Conservation (phyloP, 2,329 filamentous ascomycete species). For the Coniosporium tulheliwenetii region DNA sequence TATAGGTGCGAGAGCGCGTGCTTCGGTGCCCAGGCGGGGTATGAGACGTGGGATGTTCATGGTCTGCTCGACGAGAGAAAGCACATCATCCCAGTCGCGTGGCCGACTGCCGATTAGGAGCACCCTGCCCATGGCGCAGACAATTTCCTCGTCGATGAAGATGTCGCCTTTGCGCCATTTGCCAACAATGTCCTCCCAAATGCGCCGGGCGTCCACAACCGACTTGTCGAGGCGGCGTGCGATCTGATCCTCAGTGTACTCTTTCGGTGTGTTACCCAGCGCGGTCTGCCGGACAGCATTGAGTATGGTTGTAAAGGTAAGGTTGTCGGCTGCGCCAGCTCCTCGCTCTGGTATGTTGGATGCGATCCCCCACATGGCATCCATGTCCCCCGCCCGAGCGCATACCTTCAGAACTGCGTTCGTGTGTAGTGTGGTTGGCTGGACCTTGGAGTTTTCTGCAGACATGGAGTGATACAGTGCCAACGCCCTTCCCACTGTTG, state of each 20-base stretch:
- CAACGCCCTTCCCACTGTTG: constrained; percentile 53
- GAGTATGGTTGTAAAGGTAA: constrained; percentile 73
- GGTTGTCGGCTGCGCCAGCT: constrained; percentile 45
- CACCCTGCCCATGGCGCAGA: constrained; percentile 66
- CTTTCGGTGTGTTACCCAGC: constrained; percentile 7
- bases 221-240: constrained; percentile 24
- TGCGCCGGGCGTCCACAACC: constrained; percentile 49
- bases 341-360: constrained; percentile 53
- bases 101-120: constrained; percentile 48
- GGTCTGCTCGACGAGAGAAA: constrained; percentile 65
- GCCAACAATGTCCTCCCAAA: constrained; percentile 70
- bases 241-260: constrained; percentile 7
- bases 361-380: constrained; percentile 63
- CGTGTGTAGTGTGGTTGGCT: constrained; percentile 65
- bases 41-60: constrained; percentile 54
- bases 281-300: constrained; percentile 49
- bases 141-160: constrained; percentile 60
- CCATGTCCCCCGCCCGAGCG: constrained; percentile 56
- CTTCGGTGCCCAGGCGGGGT: constrained; percentile 16
- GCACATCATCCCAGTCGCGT: constrained; percentile 53
- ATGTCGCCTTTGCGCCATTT: constrained; percentile 61
- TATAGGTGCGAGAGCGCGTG: constrained; percentile 11
- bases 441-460: constrained; percentile 43
- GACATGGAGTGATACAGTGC: constrained; percentile 65
- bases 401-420: constrained; percentile 84